Evolutionary conservation across 139 green algal genomes (phyloP).

Genomic region (Desmodesmus armatus): DNA sequence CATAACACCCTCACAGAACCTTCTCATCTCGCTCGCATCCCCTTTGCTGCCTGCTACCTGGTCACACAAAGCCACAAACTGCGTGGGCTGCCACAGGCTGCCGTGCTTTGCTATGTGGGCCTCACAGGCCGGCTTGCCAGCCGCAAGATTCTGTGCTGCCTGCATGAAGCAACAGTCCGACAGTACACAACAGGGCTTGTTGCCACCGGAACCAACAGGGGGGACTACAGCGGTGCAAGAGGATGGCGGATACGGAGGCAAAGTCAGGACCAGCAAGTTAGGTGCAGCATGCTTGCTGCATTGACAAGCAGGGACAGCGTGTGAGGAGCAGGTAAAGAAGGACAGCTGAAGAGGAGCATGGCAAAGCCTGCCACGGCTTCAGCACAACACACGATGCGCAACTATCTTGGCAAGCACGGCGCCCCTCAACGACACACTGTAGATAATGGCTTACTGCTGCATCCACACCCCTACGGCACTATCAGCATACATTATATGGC

Average conservation of each 20-base stretch:
- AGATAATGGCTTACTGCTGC: too few relatives aligned
- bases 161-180: neutral
- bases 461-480: neutral
- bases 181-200: neutral
- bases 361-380: too few relatives aligned
- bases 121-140: neutral
- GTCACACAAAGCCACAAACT: slow-evolving; percentile 36
- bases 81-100: neutral
- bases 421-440: too few relatives aligned
- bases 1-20: slow-evolving; percentile 48
- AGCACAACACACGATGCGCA: too few relatives aligned
- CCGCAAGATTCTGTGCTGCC: slow-evolving; percentile 27
- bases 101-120: slow-evolving; percentile 21
- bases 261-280: neutral
- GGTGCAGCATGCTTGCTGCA: neutral
- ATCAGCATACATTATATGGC: neutral
- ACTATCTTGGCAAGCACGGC: too few relatives aligned
- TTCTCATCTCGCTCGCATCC: slow-evolving; percentile 21
- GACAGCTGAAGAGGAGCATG: neutral
- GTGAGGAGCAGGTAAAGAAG: neutral
- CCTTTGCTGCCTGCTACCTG: slow-evolving; percentile 17
- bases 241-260: neutral
- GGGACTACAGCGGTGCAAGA: neutral
- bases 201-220: neutral
- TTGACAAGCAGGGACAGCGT: neutral